These are phyloP conservation scores for Dalbergia cochinchinensis DNA, from an alignment of 306 rosid species.

Conservation along the genomic window DNA sequence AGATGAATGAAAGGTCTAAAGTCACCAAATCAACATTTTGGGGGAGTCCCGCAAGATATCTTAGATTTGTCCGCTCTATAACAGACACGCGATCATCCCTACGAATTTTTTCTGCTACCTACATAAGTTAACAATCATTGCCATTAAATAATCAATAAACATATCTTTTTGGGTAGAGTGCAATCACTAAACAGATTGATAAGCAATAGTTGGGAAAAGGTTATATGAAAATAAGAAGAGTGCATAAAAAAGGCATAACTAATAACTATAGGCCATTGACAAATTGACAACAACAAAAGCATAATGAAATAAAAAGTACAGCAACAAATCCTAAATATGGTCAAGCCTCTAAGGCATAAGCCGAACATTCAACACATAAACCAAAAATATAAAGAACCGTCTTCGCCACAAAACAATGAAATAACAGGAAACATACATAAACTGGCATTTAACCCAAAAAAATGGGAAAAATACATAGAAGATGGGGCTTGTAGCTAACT, in stretches of 20 bases:
- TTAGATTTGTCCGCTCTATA: constrained; percentile 86
- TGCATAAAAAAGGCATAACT: background rate
- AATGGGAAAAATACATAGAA: too few species aligned
- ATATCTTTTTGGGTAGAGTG: background rate
- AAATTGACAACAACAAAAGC: too few species aligned
- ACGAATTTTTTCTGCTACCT: constrained; percentile 94
- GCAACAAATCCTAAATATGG: too few species aligned
- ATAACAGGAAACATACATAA: too few species aligned
- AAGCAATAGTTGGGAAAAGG: constrained; percentile 13
- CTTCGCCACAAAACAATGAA: too few species aligned
- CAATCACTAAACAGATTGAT: constrained; percentile 20
- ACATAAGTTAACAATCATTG: constrained; percentile 40
- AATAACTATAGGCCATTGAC: too few species aligned
- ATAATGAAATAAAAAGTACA: too few species aligned
- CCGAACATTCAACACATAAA: background rate
- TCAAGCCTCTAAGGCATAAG: too few species aligned
- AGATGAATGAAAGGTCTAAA: constrained; percentile 94
- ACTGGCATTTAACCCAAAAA: too few species aligned
- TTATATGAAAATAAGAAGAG: constrained; percentile 17
- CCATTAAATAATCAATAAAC: constrained; percentile 2
- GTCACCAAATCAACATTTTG: constrained; percentile 93
- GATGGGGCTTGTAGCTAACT: too few species aligned
- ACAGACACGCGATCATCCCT: constrained; percentile 80
- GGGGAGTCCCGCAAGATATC: constrained; percentile 87
- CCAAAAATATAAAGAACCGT: background rate